Conservation (phyloP, 2,329 filamentous ascomycete species). For the Amesomyces nigricolor region DNA sequence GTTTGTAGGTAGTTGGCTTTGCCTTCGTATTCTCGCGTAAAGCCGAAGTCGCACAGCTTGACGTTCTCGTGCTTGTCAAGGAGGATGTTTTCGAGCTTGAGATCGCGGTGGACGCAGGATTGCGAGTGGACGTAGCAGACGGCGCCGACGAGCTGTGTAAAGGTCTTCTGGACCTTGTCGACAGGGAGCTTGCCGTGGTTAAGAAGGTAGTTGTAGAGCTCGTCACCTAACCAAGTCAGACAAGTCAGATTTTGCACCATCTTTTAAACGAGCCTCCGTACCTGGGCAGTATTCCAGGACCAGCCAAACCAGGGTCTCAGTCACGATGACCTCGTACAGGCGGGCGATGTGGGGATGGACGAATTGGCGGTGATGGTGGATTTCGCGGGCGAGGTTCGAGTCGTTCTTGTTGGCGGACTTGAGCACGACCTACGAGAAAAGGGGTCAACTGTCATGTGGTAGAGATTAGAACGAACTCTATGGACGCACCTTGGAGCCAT, state of each 20-base stretch:
- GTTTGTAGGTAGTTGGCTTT: constrained; percentile 93
- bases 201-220: constrained; percentile 93
- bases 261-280: constrained; percentile 34
- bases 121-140: constrained; percentile 93
- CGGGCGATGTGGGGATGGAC: constrained; percentile 95
- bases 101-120: constrained; percentile 90
- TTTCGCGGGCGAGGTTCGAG: constrained; percentile 91
- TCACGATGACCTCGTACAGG: constrained; percentile 96
- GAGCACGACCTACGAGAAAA: constrained; percentile 70
- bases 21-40: constrained; percentile 94
- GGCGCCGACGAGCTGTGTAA: constrained; percentile 89
- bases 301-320: constrained; percentile 90
- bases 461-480: background rate
- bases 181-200: constrained; percentile 77
- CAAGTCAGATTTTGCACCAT: background rate
- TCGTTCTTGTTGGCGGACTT: constrained; percentile 97
- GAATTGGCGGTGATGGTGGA: constrained; percentile 97
- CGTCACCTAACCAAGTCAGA: constrained; percentile 60
- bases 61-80: constrained; percentile 96
- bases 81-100: constrained; percentile 95
- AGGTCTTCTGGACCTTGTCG: constrained; percentile 88
- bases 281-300: constrained; percentile 94
- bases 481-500: constrained; percentile 82
- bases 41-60: constrained; percentile 96
- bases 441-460: background rate